phyloP scores from a whole-genome alignment of 371 early-diverging fungal genomes.

The Mucor irregularis region DNA sequence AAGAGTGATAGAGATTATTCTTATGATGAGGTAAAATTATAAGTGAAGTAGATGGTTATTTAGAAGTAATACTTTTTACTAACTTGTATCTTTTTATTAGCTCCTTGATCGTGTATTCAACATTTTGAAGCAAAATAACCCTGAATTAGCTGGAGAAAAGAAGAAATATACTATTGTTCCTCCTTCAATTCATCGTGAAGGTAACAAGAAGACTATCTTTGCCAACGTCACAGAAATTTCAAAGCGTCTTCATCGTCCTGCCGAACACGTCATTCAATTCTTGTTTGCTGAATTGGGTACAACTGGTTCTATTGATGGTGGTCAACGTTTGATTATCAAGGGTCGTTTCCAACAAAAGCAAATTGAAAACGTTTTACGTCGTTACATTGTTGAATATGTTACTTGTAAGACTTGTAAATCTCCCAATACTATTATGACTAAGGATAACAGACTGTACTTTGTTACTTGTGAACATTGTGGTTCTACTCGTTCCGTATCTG shows the following conservation, averaged over 20 bases:
- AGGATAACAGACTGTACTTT: constrained; percentile 98
- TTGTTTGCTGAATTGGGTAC: constrained; percentile 99
- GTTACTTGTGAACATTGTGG: constrained; percentile 98
- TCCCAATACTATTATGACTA: constrained; percentile 93
- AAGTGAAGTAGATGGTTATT: background rate
- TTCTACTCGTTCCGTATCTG: constrained; percentile 94
- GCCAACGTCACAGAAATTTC: constrained; percentile 94
- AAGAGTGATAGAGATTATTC: constrained; percentile 93
- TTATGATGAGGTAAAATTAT: constrained; percentile 80
- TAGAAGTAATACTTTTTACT: too few species aligned
- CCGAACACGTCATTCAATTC: constrained; percentile 98
- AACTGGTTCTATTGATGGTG: constrained; percentile 95
- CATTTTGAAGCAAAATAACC: constrained; percentile 92
- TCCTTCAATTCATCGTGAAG: constrained; percentile 91
- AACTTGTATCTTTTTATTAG: constrained; percentile 39
- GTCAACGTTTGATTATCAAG: constrained; percentile 94
- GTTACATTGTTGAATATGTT: constrained; percentile 99
- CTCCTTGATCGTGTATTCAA: constrained; percentile 92
- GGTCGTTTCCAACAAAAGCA: constrained; percentile 99
- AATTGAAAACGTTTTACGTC: constrained; percentile 97
- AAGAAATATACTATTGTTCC: constrained; percentile 92
- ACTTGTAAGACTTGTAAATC: constrained; percentile 99
- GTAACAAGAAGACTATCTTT: constrained; percentile 95
- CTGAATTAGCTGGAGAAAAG: constrained; percentile 92
- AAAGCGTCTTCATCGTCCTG: constrained; percentile 92